Base-by-base conservation (phyloP, 2,329 filamentous ascomycete genomes). In the Colletotrichum gloeosporioides region DNA sequence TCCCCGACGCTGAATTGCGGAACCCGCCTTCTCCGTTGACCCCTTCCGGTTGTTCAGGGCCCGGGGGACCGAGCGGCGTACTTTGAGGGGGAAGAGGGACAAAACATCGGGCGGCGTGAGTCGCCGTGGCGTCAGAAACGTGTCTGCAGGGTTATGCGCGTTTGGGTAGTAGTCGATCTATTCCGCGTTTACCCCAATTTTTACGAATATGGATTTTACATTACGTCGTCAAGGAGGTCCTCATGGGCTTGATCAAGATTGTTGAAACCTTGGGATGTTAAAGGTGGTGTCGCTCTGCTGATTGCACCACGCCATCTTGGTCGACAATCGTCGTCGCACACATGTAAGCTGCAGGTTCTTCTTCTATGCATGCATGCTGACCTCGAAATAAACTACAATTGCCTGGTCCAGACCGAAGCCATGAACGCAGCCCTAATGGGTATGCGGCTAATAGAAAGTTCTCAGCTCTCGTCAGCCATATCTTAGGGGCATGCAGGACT, bases 21-120 rank as follows among this genome's bases (percentile, higher is more conserved):
- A 49, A n/a, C 18, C 39, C 39, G 39, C 1, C 39, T 49, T 49
- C 18, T 49, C 39, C 39, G 39, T 49, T 4, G 18, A n/a, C 39
- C 39, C 39, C n/a, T 31, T 32, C 3, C 57, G 57, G 57, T 32
- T 61, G 18, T 3, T 3, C 12, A 29, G 2, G 15, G 57, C 57
- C 57, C 57, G 9, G 57, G 2, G 57, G 27, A 32, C 57, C 57
- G 12, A 62, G 57, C 57, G 27, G 57, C 57, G 29, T 29, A 13
- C 29, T 27, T 61, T 18, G 57, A 31, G 29, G 27, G 16, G 57
- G 16, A 0, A 62, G 18, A 49, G 3, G 39, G 9, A 49, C 18
- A n/a, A 49, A 49, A 49, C 39, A 62, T n/a, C 57, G 29, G 57
- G 31, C 57, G 57, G 57, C 25, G 31, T 18, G 57, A 61, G 27